Base-by-base conservation (phyloP, 169 alveolate species). In the Theileria parva region DNA sequence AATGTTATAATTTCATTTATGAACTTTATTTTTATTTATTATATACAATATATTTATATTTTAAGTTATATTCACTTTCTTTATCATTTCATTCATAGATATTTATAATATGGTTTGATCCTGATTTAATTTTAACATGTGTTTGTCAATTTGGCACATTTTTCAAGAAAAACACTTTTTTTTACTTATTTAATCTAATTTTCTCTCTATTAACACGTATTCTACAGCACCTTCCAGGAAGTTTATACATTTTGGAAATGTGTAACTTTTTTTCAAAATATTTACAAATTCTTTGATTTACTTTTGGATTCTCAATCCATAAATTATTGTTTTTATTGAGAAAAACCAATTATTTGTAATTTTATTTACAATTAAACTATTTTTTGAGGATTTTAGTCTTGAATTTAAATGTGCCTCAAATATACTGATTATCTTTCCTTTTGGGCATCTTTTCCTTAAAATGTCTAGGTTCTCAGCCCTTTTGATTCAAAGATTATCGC, bases 401-500 rank as follows among this genome's bases (percentile, higher is more conserved):
- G 19, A 37, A 44, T 8, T 4, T 44, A 44, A 13, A 44, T 44
- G 53, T 11, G 53, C 53, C 19, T 44, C 53, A 44, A 8, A 44
- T 44, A 4, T 13, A 44, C 53, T 44, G 19, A 44, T 44, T 13
- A 7, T 44, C 53, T 13, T 13, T 13, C 17, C 8, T 13, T 15
- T 11, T 8, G 8, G 53, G 8, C 37, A 44, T 44, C 53, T 44
- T 44, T 44, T 44, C 1, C 17, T 44, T 32, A 32, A 44, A 48
- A 79, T 79, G 86, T 51, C 23, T 21, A 53, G 28, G 8, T 80
- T 60, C 53, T 32, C 37, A 19, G 12, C 39, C 1, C 65, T 30
- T 25, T 68, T 81, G 59, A 81, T 64, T 48, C 65, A 39, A 17
- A 39, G 85, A 27, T 57, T 81, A 71, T 51, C 27, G 13, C n/a